Evolutionary conservation across 176 grass and related monocot genomes (phyloP).

Genomic region (Cenchrus fungigraminus): DNA sequence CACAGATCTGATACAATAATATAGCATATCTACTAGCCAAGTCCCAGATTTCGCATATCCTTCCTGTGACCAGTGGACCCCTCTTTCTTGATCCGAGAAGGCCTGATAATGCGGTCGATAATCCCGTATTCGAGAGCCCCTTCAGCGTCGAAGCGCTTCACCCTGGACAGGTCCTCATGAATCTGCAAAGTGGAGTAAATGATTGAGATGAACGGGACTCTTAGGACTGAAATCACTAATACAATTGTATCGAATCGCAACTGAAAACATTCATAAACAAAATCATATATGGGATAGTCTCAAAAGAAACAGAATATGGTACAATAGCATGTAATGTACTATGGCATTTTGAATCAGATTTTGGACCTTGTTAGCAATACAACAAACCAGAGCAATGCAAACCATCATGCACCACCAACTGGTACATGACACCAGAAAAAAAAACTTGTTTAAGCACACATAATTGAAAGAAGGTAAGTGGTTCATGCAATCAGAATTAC

Average conservation of each 20-base stretch:
- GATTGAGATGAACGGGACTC: neutral
- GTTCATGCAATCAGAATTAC: neutral
- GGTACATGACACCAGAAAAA: neutral
- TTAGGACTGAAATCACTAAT: neutral
- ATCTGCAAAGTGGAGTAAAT: conserved; percentile 53
- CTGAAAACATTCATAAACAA: neutral
- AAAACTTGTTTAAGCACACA: neutral
- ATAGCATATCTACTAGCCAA: conserved; percentile 43
- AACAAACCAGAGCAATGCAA: neutral
- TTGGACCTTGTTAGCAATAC: neutral
- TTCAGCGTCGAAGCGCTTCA: conserved; percentile 71
- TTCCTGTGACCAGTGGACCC: conserved; percentile 41
- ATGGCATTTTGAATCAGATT: conserved; percentile 4
- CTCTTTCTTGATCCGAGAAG: conserved; percentile 57
- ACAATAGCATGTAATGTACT: neutral
- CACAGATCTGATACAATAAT: neutral
- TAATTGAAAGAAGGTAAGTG: neutral
- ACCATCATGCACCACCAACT: neutral
- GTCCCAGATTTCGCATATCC: conserved; percentile 50
- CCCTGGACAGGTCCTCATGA: conserved; percentile 62
- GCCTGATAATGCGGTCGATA: conserved; percentile 71
- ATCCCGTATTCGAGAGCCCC: conserved; percentile 85
- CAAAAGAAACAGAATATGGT: neutral
- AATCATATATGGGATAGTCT: neutral
- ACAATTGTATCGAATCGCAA: neutral